Base-by-base conservation (phyloP, 257 asterid genomes). In the Echites panduratus region DNA sequence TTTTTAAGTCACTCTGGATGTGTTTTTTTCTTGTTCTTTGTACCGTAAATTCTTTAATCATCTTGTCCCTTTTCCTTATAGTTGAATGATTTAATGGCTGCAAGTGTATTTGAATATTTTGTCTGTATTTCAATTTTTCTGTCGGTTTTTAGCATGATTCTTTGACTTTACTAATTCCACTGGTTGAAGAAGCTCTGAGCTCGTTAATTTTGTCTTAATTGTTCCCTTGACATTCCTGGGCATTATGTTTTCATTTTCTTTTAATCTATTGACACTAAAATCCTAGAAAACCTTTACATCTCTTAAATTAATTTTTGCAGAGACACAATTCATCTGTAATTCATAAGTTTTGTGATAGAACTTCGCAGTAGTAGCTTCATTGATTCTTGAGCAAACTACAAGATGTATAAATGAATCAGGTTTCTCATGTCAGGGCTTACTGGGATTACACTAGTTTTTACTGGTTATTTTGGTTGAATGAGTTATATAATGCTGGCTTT, bases 131-230 rank as follows among this genome's bases (percentile, higher is more conserved):
- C 45, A 12, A 41, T 48, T 29, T 20, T 63, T 32, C 2, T 4
- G 49, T 32, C 7, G 70, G 48, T 43, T 59, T 72, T 17, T 11
- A 50, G 59, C 11, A 38, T 64, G 9, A 26, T 9, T 24, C 3
- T 9, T 58, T 29, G 38, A 24, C 22, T 2, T 54, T 53, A 11
- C 54, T 40, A 70, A 12, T 56, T 22, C 38, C 20, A 40, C 41
- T 70, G 54, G 32, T n/a, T 53, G 13, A 54, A 70, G 63, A 69
- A 32, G 73, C 63, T 19, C 26, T 8, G 19, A 68, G 29, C 58
- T 68, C n/a, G 52, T 45, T 26, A 7, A 68, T 58, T 53, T 58
- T 27, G 64, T 58, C 20, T 19, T 58, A 26, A 24, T 7, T 29
- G 12, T 27, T 58, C 3, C 41, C 38, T 16, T 27, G 9, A 26